Base-by-base conservation (phyloP, 192 early-diverging fungal species). In the Oehlia diaphana region DNA sequence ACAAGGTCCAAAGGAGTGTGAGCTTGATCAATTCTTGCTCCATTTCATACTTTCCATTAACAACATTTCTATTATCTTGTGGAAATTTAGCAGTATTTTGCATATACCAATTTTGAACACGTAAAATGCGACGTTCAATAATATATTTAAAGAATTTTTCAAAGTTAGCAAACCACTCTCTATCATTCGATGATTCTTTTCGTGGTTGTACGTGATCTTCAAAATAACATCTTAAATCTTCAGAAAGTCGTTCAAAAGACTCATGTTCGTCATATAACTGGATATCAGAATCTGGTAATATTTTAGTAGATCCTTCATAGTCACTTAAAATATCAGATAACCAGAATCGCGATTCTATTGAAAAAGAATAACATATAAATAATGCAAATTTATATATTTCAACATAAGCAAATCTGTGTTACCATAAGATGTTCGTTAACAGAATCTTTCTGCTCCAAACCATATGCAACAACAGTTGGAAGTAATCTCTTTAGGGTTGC, bases 51-150 rank as follows among this genome's bases (percentile, higher is more conserved):
- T 28, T 66, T 28, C 26, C 37, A 58, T n/a, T n/a, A n/a, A n/a
- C n/a, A n/a, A n/a, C n/a, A n/a, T n/a, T n/a, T n/a, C n/a, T 74
- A 61, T 80, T 31, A n/a, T 74, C 70, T 19, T 42, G 39, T 76
- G 72, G 35, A 64, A 80, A 75, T 14, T 53, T 65, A 9, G 16
- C 2, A 13, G 63, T 74, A 23, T 80, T 80, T 63, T 31, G 3
- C 33, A 3, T 9, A 63, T 76, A 80, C 79, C 79, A 80, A 64
- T 49, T 16, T 58, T 64, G 42, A n/a, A 68, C 79, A 28, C 79
- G 79, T 33, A 35, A 6, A 21, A 74, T 21, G 7, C 79, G 61
- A 16, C 79, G 35, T n/a, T 75, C 4, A 33, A 80, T 67, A 28
- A 75, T 75, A 44, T 47, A 74, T 65, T 75, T 64, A 42, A 80